These are phyloP conservation scores for Myriosclerotinia duriaeana DNA, from an alignment of 2,329 filamentous ascomycete genomes.

Conservation along the genomic window DNA sequence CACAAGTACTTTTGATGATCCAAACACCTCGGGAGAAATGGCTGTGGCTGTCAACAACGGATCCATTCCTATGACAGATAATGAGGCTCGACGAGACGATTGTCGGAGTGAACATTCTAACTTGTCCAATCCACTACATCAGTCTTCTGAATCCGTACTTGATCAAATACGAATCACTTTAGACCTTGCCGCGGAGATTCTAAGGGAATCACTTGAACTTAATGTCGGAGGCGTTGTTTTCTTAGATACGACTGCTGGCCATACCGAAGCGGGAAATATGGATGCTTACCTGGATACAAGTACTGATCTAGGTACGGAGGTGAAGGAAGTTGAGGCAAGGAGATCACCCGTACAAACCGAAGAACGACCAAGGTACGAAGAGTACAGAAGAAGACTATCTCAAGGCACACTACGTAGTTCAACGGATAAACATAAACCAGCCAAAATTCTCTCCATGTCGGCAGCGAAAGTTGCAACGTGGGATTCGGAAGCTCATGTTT, in stretches of 20 bases:
- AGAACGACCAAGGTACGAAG: background rate
- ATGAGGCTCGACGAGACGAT: background rate
- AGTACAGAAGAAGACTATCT: slow-evolving; percentile 24
- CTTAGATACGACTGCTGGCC: slow-evolving; percentile 34
- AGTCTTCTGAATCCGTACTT: slow-evolving; percentile 29
- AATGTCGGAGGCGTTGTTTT: slow-evolving; percentile 37
- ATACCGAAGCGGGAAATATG: slow-evolving; percentile 26
- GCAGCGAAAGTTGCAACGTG: slow-evolving; percentile 29
- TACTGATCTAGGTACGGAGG: slow-evolving; percentile 26
- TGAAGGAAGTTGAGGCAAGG: slow-evolving; percentile 22
- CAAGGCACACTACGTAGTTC: slow-evolving; percentile 28
- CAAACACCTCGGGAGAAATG: background rate
- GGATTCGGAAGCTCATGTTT: slow-evolving; percentile 28
- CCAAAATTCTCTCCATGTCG: slow-evolving; percentile 36
- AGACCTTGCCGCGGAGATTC: slow-evolving; percentile 36
- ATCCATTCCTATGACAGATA: too few species aligned
- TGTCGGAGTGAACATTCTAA: background rate
- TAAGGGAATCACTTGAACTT: slow-evolving; percentile 38
- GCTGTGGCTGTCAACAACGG: background rate
- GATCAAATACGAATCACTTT: slow-evolving; percentile 36
- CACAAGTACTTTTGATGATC: background rate
- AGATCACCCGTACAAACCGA: background rate
- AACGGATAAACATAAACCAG: slow-evolving; percentile 30
- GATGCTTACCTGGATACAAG: slow-evolving; percentile 25
- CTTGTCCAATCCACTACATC: background rate